Evolutionary conservation across 2,329 filamentous ascomycete species (phyloP).

Genomic region (Pseudogymnoascus pannorum): DNA sequence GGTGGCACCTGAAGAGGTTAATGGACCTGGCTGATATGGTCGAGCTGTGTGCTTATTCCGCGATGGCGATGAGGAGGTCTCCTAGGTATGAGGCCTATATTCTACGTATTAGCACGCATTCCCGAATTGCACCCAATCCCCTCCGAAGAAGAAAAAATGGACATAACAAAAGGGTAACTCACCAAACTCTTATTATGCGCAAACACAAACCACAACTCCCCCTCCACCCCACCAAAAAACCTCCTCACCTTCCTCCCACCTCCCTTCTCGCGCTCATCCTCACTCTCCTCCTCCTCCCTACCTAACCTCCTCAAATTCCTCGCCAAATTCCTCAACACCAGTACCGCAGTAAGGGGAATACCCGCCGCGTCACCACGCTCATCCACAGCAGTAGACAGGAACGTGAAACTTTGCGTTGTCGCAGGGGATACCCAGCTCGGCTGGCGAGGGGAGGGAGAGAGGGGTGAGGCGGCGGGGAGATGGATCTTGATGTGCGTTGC

Average conservation of each 20-base stretch:
- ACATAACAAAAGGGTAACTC: conserved; percentile 24
- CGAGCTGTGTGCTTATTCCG: neutral
- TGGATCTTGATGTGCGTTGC: conserved; percentile 30
- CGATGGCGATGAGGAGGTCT: neutral
- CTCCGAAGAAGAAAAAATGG: neutral
- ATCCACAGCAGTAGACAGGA: conserved; percentile 50
- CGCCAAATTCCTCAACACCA: conserved; percentile 74
- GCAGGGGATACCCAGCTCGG: conserved; percentile 31
- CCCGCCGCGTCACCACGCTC: conserved; percentile 59
- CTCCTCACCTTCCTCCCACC: conserved; percentile 53
- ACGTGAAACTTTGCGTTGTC: conserved; percentile 46
- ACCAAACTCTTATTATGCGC: conserved; percentile 60
- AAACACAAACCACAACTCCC: conserved; percentile 61
- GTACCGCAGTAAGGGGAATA: conserved; percentile 68
- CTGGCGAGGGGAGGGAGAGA: conserved; percentile 12
- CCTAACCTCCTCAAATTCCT: conserved; percentile 57
- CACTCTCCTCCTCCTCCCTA: conserved; percentile 46
- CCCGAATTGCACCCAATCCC: too few relatives aligned
- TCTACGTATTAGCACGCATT: neutral
- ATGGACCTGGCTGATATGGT: neutral
- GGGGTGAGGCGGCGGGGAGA: conserved; percentile 16
- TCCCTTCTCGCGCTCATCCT: conserved; percentile 44
- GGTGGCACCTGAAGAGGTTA: neutral
- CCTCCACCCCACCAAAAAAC: conserved; percentile 59
- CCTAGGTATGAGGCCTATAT: neutral